Conservation (phyloP, 208 protist species). For the Leishmania martiniquensis region DNA sequence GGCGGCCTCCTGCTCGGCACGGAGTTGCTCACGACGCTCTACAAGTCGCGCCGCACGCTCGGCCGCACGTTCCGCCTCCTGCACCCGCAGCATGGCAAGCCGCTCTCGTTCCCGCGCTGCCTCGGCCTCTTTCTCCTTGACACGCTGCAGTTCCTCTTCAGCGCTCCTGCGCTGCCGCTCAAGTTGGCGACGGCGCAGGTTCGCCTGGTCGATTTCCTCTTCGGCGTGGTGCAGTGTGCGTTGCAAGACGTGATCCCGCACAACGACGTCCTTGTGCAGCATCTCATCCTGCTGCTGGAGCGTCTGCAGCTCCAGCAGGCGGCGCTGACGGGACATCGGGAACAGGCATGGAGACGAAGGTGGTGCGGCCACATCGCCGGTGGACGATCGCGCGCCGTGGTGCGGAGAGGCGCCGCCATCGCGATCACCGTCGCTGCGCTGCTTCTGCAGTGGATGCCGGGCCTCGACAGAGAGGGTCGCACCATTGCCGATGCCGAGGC, state of each 20-base stretch:
- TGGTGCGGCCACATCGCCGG: neutral
- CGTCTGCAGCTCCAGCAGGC: slow-evolving; percentile 67
- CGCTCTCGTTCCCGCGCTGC: slow-evolving; percentile 34
- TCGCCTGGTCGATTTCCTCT: slow-evolving; percentile 38
- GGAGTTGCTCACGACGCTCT: slow-evolving; percentile 56
- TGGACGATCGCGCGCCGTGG: neutral
- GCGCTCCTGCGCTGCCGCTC: slow-evolving; percentile 35
- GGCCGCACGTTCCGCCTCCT: slow-evolving; percentile 42
- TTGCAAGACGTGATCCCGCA: slow-evolving; percentile 35
- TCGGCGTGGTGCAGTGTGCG: slow-evolving; percentile 41
- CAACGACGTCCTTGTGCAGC: slow-evolving; percentile 33
- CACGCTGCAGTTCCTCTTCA: slow-evolving; percentile 39
- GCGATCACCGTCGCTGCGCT: neutral
- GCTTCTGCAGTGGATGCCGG: neutral
- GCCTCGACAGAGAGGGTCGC: slow-evolving; percentile 62
- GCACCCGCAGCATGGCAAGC: slow-evolving; percentile 34
- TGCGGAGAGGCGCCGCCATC: neutral
- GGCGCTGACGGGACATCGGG: slow-evolving; percentile 40
- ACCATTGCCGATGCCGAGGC: slow-evolving; percentile 60
- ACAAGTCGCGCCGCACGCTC: slow-evolving; percentile 48
- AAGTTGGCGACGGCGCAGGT: slow-evolving; percentile 30
- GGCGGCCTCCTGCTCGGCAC: slow-evolving; percentile 51
- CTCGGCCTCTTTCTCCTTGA: slow-evolving; percentile 37
- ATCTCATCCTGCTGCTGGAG: slow-evolving; percentile 54
- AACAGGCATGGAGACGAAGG: neutral